Evolutionary conservation across 2,329 filamentous ascomycete species (phyloP), one percentile per base, ranked within the genome.

Genomic region (Ophiostoma quercus): DNA sequence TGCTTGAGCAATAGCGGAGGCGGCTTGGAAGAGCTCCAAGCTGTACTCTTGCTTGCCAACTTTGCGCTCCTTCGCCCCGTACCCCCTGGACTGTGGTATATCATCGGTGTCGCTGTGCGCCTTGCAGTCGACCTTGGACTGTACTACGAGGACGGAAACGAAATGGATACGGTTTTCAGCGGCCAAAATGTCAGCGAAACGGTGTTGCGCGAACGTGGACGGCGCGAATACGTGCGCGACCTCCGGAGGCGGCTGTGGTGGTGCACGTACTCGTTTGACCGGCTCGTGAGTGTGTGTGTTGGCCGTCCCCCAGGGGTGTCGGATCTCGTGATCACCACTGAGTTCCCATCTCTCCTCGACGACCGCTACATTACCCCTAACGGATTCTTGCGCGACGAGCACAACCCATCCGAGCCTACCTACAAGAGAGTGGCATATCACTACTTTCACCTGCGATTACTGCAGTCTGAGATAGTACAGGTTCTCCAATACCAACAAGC

Each of bases 251-350:
- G 94, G 41, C 83, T 98, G 16, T 98, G 94, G 93, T 98, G 95
- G 94, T 97, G 93, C 80, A 94, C 94, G 1, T 98, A 98, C 79
- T 94, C 92, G 5, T 88, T 98, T 69, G 94, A 98, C 79, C 87
- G 94, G n/a, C 87, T 98, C 5, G 94, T 98, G 67, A 95, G 92
- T 76, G 94, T 92, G 29, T 97, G 94, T 75, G 94, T 98, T 34
- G 94, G 94, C 51, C 85, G 94, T 69, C 95, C 94, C 7, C 96
- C 97, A 76, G 94, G 94, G 39, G 92, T 98, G 73, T 94, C 91
- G n/a, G 95, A 98, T 80, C 92, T 96, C 77, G 92, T 96, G 73
- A 92, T 98, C 75, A 98, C 94, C 16, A 97, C 94, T 0, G 92
- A 97, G 76, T 96, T 97, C 74, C 94, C 94, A 1, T 97, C 92